Conservation (phyloP, 805 yeast species). For the Kockiozyma suomiensis region DNA sequence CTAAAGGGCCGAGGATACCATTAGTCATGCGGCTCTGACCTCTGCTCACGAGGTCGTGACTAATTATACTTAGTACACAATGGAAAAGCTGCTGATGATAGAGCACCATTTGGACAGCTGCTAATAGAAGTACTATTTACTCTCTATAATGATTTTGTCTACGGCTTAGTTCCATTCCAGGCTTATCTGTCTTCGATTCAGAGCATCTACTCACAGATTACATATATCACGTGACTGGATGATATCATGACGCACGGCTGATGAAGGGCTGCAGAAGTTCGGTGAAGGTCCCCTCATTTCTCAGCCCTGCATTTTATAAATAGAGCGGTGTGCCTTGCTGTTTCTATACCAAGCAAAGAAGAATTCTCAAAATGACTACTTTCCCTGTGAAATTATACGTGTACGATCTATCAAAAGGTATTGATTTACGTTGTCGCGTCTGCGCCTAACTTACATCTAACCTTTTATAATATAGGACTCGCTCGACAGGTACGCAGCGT, state of each 20-base stretch:
- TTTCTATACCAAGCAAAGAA: too few relatives aligned
- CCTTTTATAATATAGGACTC: constrained; percentile 46
- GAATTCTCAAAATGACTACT: not conserved
- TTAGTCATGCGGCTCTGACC: too few relatives aligned
- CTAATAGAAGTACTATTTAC: too few relatives aligned
- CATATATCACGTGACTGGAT: not conserved
- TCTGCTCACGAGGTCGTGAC: too few relatives aligned
- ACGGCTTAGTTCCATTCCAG: too few relatives aligned
- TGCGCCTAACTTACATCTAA: not conserved
- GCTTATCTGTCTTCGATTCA: too few relatives aligned
- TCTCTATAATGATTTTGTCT: too few relatives aligned
- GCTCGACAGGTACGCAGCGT: constrained; percentile 49
- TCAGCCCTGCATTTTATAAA: not conserved
- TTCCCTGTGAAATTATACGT: constrained; percentile 56
- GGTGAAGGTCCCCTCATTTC: not conserved
- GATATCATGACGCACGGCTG: not conserved
- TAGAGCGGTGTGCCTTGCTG: not conserved
- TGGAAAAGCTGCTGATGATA: too few relatives aligned
- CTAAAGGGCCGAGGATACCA: too few relatives aligned
- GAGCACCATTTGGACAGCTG: too few relatives aligned
- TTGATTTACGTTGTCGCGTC: not conserved
- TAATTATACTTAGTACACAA: too few relatives aligned
- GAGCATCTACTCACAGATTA: not conserved
- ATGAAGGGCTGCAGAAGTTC: not conserved
- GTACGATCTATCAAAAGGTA: constrained; percentile 57